Conservation (phyloP, 2,329 filamentous ascomycete species). For the Canariomyces notabilis region DNA sequence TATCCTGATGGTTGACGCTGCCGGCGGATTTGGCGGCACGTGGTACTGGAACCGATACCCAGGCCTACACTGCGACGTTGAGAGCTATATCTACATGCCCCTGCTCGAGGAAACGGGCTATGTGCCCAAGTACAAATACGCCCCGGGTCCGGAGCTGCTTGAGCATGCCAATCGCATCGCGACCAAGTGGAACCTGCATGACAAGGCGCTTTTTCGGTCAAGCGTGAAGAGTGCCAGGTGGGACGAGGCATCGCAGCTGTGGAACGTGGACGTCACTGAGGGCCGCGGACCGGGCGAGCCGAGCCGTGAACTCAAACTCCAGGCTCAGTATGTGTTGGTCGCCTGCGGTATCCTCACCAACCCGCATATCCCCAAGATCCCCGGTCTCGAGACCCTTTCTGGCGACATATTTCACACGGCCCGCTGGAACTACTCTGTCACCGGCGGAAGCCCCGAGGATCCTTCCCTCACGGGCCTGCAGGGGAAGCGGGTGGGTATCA, state of each 20-base stretch:
- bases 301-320: constrained; percentile 30
- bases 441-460: constrained; percentile 37
- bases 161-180: constrained; percentile 42
- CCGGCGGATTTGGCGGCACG: constrained; percentile 44
- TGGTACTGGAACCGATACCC: constrained; percentile 52
- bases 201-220: constrained; percentile 44
- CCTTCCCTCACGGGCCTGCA: constrained; percentile 41
- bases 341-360: constrained; percentile 36
- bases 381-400: constrained; percentile 37
- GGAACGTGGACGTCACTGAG: constrained; percentile 23
- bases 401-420: constrained; percentile 43
- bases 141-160: constrained; percentile 36
- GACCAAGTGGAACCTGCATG: constrained; percentile 39
- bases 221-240: constrained; percentile 35
- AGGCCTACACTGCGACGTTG: constrained; percentile 51
- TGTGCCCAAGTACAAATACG: constrained; percentile 46
- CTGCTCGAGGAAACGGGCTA: constrained; percentile 56
- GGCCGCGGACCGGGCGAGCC: constrained; percentile 26
- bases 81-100: constrained; percentile 56
- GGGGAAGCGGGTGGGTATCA: constrained; percentile 42
- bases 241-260: constrained; percentile 33
- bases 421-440: constrained; percentile 41
- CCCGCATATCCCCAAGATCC: constrained; percentile 40
- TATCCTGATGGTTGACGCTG: constrained; percentile 39
- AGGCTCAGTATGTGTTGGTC: constrained; percentile 36